Conservation (phyloP, 805 yeast genomes). For the Saturnispora mendoncae region DNA sequence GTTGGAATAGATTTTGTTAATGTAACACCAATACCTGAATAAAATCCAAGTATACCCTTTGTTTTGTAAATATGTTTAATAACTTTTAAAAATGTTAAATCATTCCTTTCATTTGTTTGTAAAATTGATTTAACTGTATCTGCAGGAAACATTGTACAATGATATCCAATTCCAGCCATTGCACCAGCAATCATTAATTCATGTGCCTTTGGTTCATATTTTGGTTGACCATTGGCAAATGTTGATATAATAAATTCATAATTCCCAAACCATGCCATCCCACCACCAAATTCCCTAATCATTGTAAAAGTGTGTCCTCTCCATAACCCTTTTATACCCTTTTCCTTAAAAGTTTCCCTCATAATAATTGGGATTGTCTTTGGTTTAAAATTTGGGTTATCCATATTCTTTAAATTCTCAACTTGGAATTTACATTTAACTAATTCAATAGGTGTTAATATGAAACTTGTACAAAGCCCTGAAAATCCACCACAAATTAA, state of each 20-base stretch:
- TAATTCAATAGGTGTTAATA: constrained; percentile 86
- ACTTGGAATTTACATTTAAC: constrained; percentile 87
- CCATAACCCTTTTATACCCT: constrained; percentile 74
- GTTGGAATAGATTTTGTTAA: constrained; percentile 79
- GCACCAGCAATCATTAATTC: constrained; percentile 76
- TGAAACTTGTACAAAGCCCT: constrained; percentile 74
- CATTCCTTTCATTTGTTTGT: constrained; percentile 42
- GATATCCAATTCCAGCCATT: constrained; percentile 74
- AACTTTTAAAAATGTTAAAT: constrained; percentile 29
- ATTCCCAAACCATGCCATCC: constrained; percentile 91
- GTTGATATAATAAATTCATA: constrained; percentile 48
- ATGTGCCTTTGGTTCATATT: constrained; percentile 30
- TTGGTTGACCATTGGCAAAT: constrained; percentile 24
- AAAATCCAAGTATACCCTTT: constrained; percentile 65
- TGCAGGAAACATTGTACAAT: constrained; percentile 74
- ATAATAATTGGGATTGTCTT: constrained; percentile 30
- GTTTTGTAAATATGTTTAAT: constrained; percentile 33
- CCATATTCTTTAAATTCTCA: constrained; percentile 28
- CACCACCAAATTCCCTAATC: constrained; percentile 77
- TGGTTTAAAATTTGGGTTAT: constrained; percentile 17
- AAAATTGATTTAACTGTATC: constrained; percentile 85
- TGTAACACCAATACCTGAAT: constrained; percentile 81
- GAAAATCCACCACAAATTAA: constrained; percentile 70
- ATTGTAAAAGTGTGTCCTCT: constrained; percentile 78
- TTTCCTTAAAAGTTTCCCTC: constrained; percentile 31